Evolutionary conservation across 768 basidiomycete genomes (phyloP).

Genomic region (Chlorophyllum brunneum): DNA sequence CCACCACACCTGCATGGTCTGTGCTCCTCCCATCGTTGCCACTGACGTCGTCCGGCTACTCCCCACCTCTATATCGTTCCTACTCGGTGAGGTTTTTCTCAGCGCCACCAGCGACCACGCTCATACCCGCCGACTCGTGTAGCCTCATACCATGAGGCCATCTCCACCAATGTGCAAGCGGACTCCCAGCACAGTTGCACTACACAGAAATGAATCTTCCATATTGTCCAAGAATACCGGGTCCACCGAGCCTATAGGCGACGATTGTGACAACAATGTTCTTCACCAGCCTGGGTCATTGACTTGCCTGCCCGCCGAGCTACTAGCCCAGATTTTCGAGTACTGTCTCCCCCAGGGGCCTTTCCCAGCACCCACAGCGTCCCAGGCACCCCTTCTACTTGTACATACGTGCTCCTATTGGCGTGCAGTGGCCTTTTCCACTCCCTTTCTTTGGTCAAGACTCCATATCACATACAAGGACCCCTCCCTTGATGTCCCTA

Average conservation of each 20-base stretch:
- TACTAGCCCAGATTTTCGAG: constrained; percentile 27
- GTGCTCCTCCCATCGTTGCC: not conserved
- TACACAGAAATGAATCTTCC: not conserved
- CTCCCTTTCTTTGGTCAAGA: constrained; percentile 25
- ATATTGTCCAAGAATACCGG: not conserved
- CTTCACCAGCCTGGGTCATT: constrained; percentile 12
- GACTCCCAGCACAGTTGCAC: not conserved
- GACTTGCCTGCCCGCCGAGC: constrained; percentile 25
- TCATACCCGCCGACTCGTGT: not conserved
- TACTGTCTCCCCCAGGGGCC: constrained; percentile 22
- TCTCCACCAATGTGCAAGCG: not conserved
- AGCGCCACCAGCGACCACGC: too few species aligned
- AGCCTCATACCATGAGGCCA: not conserved
- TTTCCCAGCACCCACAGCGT: constrained; percentile 22
- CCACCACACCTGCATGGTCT: constrained; percentile 8
- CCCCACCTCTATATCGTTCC: not conserved
- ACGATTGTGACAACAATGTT: not conserved
- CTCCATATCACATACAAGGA: constrained; percentile 30
- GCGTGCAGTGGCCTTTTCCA: constrained; percentile 23
- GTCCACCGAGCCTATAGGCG: not conserved
- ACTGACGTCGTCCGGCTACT: not conserved
- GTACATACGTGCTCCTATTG: constrained; percentile 25
- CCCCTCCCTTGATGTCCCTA: constrained; percentile 22
- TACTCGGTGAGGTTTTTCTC: not conserved
- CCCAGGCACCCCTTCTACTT: constrained; percentile 26